Conservation (phyloP, 2,329 filamentous ascomycete species). For the Talaromyces sp. region DNA sequence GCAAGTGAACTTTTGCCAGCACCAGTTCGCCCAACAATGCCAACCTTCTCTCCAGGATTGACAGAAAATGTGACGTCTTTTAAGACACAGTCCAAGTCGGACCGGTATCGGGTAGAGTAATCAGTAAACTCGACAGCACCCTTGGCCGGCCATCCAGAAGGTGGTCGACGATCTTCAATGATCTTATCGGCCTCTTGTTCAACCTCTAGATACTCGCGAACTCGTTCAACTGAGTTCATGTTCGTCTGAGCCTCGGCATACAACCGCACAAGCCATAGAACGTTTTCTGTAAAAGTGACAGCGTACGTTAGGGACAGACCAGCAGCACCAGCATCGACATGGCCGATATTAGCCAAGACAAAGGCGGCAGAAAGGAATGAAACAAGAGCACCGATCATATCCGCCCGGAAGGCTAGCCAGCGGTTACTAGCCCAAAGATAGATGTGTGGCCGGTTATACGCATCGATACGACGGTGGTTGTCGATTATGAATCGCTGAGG, state of each 20-base stretch:
- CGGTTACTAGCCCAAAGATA: constrained; percentile 95
- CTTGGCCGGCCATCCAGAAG: constrained; percentile 74
- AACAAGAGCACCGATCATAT: constrained; percentile 83
- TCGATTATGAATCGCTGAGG: constrained; percentile 90
- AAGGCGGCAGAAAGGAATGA: constrained; percentile 92
- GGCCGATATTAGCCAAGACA: constrained; percentile 75
- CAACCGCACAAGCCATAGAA: constrained; percentile 90
- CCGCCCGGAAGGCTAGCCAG: constrained; percentile 91
- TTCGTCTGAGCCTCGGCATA: constrained; percentile 97
- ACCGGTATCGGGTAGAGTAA: constrained; percentile 84
- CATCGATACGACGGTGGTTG: constrained; percentile 82
- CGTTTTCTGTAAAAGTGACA: constrained; percentile 93
- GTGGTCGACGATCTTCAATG: constrained; percentile 71
- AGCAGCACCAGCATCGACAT: constrained; percentile 82
- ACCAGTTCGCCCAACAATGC: constrained; percentile 90
- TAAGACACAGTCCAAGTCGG: constrained; percentile 81
- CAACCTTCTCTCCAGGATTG: constrained; percentile 80
- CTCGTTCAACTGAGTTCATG: constrained; percentile 97
- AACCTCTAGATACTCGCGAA: constrained; percentile 95
- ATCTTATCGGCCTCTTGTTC: constrained; percentile 83
- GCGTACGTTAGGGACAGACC: constrained; percentile 94
- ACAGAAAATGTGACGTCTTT: constrained; percentile 83
- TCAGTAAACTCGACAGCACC: constrained; percentile 82
- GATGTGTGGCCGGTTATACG: constrained; percentile 87
- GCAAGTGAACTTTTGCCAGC: constrained; percentile 95